These are phyloP conservation scores for Erysiphe pulchra DNA, from an alignment of 2,329 filamentous ascomycete species.

Conservation along the genomic window DNA sequence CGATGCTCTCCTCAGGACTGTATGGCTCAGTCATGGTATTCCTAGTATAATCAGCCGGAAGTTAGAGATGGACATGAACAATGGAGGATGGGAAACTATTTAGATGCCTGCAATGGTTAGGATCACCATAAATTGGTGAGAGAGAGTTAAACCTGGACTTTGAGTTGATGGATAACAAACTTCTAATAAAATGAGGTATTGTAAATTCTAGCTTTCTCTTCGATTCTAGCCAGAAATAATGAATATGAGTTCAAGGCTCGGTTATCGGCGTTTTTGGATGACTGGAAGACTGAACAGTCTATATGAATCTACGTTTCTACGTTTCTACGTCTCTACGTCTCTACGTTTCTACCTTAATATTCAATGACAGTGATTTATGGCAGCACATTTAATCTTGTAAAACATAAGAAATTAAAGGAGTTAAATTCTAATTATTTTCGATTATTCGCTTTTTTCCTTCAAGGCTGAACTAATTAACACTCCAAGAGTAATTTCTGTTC, in stretches of 20 bases:
- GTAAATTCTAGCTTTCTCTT: not conserved
- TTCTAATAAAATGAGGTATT: not conserved
- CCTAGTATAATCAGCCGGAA: conserved; percentile 75
- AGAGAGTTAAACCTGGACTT: not conserved
- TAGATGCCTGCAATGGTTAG: conserved; percentile 1
- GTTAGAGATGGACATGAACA: conserved; percentile 87
- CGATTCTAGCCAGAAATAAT: not conserved
- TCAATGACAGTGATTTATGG: too few species aligned
- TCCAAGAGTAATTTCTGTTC: too few species aligned
- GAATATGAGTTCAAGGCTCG: not conserved
- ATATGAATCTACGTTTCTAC: too few species aligned
- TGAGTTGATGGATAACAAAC: not conserved
- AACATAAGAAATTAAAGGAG: too few species aligned
- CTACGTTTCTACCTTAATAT: too few species aligned
- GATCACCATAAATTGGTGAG: not conserved
- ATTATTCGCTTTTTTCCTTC: too few species aligned
- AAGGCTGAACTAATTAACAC: too few species aligned
- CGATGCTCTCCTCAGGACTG: conserved; percentile 60
- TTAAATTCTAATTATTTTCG: too few species aligned
- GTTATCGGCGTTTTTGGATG: not conserved
- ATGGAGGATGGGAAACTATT: conserved; percentile 87
- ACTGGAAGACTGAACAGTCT: not conserved
- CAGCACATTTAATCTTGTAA: too few species aligned
- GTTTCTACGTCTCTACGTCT: too few species aligned
- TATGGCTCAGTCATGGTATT: conserved; percentile 69